phyloP scores from a whole-genome alignment of 208 protist genomes.

The Leishmania tropica region DNA sequence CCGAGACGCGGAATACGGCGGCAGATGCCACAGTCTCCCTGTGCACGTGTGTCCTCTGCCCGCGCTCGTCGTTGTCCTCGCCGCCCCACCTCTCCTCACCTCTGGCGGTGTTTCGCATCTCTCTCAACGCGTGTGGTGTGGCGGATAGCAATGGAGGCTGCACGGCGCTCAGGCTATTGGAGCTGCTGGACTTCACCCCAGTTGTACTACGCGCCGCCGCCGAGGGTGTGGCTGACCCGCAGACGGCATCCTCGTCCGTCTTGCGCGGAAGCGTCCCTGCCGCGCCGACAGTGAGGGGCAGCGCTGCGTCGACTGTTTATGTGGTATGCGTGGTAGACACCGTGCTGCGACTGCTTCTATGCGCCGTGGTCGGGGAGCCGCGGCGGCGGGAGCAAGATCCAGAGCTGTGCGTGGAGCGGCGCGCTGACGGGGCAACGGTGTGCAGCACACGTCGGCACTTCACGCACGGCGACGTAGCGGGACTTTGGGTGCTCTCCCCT shows the following conservation, averaged over 20 bases:
- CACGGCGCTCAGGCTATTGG: constrained; percentile 32
- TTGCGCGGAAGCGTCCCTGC: neutral
- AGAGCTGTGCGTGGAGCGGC: constrained; percentile 27
- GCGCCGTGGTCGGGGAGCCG: constrained; percentile 43
- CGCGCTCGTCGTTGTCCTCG: neutral
- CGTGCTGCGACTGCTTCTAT: constrained; percentile 31
- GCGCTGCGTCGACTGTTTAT: neutral
- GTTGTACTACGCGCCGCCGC: constrained; percentile 26
- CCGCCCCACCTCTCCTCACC: neutral
- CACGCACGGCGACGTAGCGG: constrained; percentile 62
- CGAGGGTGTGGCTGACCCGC: neutral
- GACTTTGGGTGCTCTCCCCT: constrained; percentile 35
- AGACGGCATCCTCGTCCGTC: neutral
- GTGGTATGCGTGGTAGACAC: constrained; percentile 43
- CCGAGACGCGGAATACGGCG: neutral
- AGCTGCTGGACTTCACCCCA: constrained; percentile 44
- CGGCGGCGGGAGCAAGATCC: constrained; percentile 64
- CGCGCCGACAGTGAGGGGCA: neutral
- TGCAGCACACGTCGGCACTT: constrained; percentile 37
- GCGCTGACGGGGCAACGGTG: constrained; percentile 15
- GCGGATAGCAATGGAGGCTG: constrained; percentile 4
- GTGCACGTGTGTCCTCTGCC: neutral
- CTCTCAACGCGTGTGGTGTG: neutral
- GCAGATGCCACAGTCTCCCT: neutral
- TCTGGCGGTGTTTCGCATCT: neutral